These are phyloP conservation scores for Rhododendron henanense DNA, from an alignment of 148 eudicot genomes.

Conservation along the genomic window DNA sequence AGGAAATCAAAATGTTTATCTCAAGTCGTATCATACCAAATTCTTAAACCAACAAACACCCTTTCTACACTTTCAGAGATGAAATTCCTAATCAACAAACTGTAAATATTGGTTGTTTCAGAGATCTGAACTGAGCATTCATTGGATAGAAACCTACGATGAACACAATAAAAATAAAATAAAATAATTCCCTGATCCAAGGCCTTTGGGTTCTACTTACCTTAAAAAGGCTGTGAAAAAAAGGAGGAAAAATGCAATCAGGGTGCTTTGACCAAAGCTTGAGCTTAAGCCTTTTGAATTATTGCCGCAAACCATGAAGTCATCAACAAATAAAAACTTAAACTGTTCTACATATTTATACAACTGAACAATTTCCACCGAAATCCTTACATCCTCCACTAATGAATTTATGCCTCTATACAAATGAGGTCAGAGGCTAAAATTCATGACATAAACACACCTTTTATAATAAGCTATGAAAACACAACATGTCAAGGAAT, in stretches of 20 bases:
- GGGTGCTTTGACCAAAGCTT: background rate
- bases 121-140: background rate
- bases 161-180: background rate
- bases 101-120: background rate
- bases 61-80: background rate
- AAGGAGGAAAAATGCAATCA: background rate
- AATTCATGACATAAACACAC: background rate
- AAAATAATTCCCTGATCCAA: background rate
- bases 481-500: background rate
- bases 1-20: background rate
- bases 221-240: background rate
- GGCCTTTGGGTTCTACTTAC: background rate
- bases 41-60: background rate
- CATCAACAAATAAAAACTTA: background rate
- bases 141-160: background rate
- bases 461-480: background rate
- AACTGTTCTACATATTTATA: background rate
- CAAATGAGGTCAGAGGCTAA: background rate
- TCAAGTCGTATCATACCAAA: background rate
- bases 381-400: background rate
- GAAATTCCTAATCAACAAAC: background rate
- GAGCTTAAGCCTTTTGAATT: background rate
- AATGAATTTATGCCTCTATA: background rate
- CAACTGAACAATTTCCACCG: background rate
- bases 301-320: background rate